phyloP scores from a whole-genome alignment of 192 early-diverging fungal species.

The Anaeromyces robustus region DNA sequence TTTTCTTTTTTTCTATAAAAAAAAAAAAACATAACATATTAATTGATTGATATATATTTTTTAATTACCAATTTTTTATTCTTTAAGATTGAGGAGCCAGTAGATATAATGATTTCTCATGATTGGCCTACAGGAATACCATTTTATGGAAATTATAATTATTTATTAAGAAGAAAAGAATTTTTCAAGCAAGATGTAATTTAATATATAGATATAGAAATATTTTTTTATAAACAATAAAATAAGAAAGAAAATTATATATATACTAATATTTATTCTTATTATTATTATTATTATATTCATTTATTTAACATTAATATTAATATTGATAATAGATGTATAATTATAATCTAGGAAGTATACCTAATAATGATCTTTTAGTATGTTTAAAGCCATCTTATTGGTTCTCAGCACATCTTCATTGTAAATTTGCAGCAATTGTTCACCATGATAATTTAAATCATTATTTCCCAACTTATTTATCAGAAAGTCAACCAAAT shows the following conservation, averaged over 20 bases:
- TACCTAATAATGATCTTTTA: slow-evolving; percentile 54
- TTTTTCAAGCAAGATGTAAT: neutral
- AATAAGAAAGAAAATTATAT: too few relatives aligned
- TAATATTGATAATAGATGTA: slow-evolving; percentile 25
- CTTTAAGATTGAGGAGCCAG: neutral
- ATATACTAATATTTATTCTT: neutral
- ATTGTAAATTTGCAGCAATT: slow-evolving; percentile 72
- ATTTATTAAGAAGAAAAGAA: neutral
- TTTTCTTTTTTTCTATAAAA: too few relatives aligned
- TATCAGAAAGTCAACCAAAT: slow-evolving; percentile 9
- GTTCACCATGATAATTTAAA: slow-evolving; percentile 20
- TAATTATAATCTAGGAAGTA: slow-evolving; percentile 57
- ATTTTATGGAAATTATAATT: neutral
- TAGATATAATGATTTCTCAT: neutral
- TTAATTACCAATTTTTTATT: too few relatives aligned
- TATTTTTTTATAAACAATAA: too few relatives aligned
- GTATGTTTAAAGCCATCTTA: slow-evolving; percentile 57
- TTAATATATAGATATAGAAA: neutral
- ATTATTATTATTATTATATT: too few relatives aligned
- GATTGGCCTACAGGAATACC: neutral
- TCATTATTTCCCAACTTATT: neutral
- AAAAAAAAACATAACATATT: too few relatives aligned
- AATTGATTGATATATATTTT: too few relatives aligned
- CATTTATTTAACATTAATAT: too few relatives aligned
- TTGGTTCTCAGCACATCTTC: slow-evolving; percentile 95